Conservation (phyloP, 768 basidiomycete genomes). For the Leucogyrophana mollusca region DNA sequence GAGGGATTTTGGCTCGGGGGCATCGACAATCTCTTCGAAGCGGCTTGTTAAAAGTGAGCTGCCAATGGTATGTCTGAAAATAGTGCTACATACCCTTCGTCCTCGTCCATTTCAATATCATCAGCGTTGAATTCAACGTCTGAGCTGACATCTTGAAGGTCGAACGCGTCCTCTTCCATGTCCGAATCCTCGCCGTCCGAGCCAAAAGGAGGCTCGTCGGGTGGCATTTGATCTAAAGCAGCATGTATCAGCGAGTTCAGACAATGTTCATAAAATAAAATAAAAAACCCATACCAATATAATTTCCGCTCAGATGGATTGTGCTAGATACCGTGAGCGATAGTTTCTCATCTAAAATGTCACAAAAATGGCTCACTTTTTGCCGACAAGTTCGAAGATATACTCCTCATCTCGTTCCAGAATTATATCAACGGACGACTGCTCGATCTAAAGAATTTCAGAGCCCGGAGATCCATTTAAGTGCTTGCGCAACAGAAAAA, state of each 20-base stretch:
- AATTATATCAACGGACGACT: slow-evolving; percentile 66
- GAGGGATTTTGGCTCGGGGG: slow-evolving; percentile 41
- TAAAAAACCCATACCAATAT: slow-evolving; percentile 55
- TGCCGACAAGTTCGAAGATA: slow-evolving; percentile 69
- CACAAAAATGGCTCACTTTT: slow-evolving; percentile 58
- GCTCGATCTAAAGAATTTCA: slow-evolving; percentile 60
- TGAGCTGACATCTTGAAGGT: slow-evolving; percentile 75
- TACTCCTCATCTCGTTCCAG: slow-evolving; percentile 67
- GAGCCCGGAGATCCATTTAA: slow-evolving; percentile 9
- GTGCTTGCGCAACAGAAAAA: not conserved
- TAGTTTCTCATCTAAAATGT: slow-evolving; percentile 14
- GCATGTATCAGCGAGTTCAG: slow-evolving; percentile 1
- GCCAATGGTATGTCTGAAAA: not conserved
- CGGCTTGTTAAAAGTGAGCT: slow-evolving; percentile 40
- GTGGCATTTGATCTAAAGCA: slow-evolving; percentile 48
- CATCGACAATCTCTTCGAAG: slow-evolving; percentile 68
- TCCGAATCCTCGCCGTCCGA: slow-evolving; percentile 45
- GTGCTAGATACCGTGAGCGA: slow-evolving; percentile 39
- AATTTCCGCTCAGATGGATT: slow-evolving; percentile 82
- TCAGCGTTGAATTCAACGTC: slow-evolving; percentile 76
- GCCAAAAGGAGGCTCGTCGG: slow-evolving; percentile 49
- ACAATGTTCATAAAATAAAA: not conserved
- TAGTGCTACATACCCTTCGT: slow-evolving; percentile 39
- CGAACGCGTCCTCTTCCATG: slow-evolving; percentile 51
- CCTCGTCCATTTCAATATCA: slow-evolving; percentile 51